Evolutionary conservation across 352 stramenopile genomes (phyloP), one percentile per base, ranked within the genome.

Genomic region (Phytophthora niederhauseri): DNA sequence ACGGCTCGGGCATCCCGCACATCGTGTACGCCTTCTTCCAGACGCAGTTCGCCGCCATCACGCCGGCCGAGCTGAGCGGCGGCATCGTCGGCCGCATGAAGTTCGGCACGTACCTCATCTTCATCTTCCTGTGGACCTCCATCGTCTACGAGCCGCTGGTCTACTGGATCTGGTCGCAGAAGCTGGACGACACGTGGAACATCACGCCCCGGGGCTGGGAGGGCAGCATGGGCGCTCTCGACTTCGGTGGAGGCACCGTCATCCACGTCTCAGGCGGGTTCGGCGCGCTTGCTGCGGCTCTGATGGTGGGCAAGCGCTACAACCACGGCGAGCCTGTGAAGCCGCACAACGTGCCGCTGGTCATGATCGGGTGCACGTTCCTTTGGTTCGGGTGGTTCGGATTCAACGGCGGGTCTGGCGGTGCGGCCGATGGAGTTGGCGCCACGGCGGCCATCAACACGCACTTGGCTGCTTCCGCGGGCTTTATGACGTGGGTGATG

Each of bases 311-410:
- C 28, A 80, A 83, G 58, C 79, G 80, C 14, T 88, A 89, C 78
- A 88, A 91, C 71, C 77, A 90, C 75, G 79, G 74, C 17, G 84
- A 88, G 36, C 61, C 73, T 2, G 77, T 92, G 30, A 86, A 87
- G 68, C 82, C 84, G 14, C 86, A 93, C 77, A 92, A 95, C 73
- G 78, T 94, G 31, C 86, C 87, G 24, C 70, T 94, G 22, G 82
- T 92, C 34, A 92, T 94, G 76, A 89, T 91, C 26, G 85, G 85
- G 24, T 68, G 63, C 20, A 87, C 75, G 20, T 65, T 92, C 38
- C 80, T 94, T 20, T 94, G 85, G 85, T 90, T 89, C 46, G 85
- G 85, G 8, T 94, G 85, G 85, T 92, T 90, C 54, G 85, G 85
- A 59, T 94, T 94, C 72, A 92, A 94, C 63, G 84, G 74, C 15